These are phyloP conservation scores for Exobasidium rhododendri DNA, from an alignment of 1,284 basidiomycete species.

Conservation along the genomic window DNA sequence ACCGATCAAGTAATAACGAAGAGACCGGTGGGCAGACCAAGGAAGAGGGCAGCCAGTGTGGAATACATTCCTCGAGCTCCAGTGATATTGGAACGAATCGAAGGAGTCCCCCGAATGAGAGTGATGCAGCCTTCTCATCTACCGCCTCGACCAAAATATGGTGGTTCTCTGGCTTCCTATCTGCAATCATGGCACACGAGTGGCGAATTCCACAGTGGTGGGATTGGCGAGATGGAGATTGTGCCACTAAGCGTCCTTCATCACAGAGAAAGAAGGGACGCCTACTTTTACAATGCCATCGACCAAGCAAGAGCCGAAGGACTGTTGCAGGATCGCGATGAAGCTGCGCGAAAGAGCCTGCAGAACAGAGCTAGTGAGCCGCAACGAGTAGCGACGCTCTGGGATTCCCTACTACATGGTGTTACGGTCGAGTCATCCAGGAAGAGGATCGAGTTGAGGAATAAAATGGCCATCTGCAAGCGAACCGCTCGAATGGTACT, in stretches of 20 bases:
- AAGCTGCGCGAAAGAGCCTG: neutral
- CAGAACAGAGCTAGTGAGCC: conserved; percentile 24
- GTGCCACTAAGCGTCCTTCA: conserved; percentile 9
- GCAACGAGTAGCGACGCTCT: conserved; percentile 12
- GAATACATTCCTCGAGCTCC: conserved; percentile 1
- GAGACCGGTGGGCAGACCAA: neutral
- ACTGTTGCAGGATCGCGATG: conserved; percentile 2
- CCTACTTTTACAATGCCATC: conserved; percentile 24
- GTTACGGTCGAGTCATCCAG: conserved; percentile 5
- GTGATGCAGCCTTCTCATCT: conserved; percentile 29
- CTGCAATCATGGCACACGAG: neutral
- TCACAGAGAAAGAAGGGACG: conserved; percentile 21
- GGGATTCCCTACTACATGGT: conserved; percentile 19
- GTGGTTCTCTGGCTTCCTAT: conserved; percentile 21
- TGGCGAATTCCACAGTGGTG: conserved; percentile 20
- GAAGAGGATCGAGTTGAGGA: conserved; percentile 29
- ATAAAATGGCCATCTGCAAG: conserved; percentile 49
- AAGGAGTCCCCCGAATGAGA: conserved; percentile 22
- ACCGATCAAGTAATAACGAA: neutral
- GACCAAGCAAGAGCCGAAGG: conserved; percentile 29
- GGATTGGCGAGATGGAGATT: conserved; percentile 27
- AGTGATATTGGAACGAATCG: neutral
- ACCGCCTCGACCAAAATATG: conserved; percentile 21
- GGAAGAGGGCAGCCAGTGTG: neutral
- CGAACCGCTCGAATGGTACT: conserved; percentile 69